phyloP scores from a whole-genome alignment of 495 filamentous ascomycete genomes.

The Umbilicaria muhlenbergii region DNA sequence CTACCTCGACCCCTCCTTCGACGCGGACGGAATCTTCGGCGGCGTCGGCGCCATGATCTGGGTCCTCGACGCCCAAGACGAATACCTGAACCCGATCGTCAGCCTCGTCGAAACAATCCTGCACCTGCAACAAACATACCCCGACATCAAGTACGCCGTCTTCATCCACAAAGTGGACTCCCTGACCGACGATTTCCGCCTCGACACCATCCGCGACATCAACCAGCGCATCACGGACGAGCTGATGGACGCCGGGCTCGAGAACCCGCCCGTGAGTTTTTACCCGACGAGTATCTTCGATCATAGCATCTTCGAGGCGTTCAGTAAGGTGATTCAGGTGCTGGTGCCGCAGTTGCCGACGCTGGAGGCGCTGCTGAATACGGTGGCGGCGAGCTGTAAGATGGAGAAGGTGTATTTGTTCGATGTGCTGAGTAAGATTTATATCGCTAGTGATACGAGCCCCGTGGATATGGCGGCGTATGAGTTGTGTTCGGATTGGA shows the following conservation, averaged over 20 bases:
- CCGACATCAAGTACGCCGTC: slow-evolving; percentile 86
- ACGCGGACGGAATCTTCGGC: slow-evolving; percentile 83
- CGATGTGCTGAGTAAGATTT: slow-evolving; percentile 93
- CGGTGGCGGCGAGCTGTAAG: slow-evolving; percentile 70
- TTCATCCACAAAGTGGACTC: slow-evolving; percentile 98
- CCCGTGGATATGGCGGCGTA: slow-evolving; percentile 88
- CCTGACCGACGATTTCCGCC: slow-evolving; percentile 83
- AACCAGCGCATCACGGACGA: slow-evolving; percentile 95
- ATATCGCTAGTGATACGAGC: slow-evolving; percentile 86
- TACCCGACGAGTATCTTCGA: slow-evolving; percentile 96
- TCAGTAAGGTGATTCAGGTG: slow-evolving; percentile 95
- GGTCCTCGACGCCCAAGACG: slow-evolving; percentile 97
- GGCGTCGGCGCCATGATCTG: slow-evolving; percentile 89
- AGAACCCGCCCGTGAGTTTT: slow-evolving; percentile 82
- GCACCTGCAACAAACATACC: slow-evolving; percentile 71
- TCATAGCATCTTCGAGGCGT: slow-evolving; percentile 94
- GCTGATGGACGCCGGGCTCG: slow-evolving; percentile 76
- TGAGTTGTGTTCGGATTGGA: slow-evolving; percentile 95
- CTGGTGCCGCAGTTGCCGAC: slow-evolving; percentile 85
- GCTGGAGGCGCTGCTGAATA: slow-evolving; percentile 81
- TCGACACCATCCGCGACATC: slow-evolving; percentile 87
- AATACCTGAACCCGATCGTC: slow-evolving; percentile 78
- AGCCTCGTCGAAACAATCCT: slow-evolving; percentile 79
- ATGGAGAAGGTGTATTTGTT: slow-evolving; percentile 98
- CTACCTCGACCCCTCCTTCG: slow-evolving; percentile 69